Base-by-base conservation (phyloP, 2,329 filamentous ascomycete species). In the Sporothrix brunneoviolacea region DNA sequence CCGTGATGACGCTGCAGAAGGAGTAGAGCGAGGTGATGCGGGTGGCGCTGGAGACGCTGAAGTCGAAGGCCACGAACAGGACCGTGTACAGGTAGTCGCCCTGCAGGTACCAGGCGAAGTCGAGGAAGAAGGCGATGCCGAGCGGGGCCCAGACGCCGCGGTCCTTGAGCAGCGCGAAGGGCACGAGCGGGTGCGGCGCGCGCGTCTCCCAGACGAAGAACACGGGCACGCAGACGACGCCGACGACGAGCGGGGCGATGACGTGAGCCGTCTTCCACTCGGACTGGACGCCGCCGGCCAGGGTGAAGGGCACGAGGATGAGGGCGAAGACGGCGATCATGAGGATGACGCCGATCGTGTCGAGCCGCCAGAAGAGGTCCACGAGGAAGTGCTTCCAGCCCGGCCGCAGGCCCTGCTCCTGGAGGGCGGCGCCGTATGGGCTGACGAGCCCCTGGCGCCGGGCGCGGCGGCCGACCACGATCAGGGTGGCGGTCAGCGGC, bases 61-160 rank as follows among this genome's bases (percentile, higher is more conserved):
- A 80, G 61, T 82, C 70, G 58, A 84, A 85, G 32, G 73, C 74
- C 16, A 85, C 77, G 10, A 75, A 62, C 1, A 85, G 72, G 2
- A 84, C 75, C 0, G 81, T 82, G 65, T 76, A 84, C 3, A 86
- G 71, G 62, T 77, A 84, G 59, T 83, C 77, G 19, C 75, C 78
- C 62, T 85, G 82, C 64, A 83, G 71, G 54, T 75, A 75, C 80
- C 80, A 84, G 16, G 75, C 64, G 59, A 76, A 78, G 66, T 77
- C 79, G 59, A 80, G 69, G 58, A 76, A 64, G 41, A 71, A 54
- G 8, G 73, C 80, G 38, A 86, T 81, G 3, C 76, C 79, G 27
- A 85, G 64, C 4, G 82, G 73, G 5, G 71, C 79, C 79, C 81
- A 84, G 22, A 84, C 74, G n/a, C 72, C 73, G 19, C 82, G 79